These are phyloP conservation scores for Nephelium lappaceum DNA, from an alignment of 345 rosid species.

Conservation along the genomic window DNA sequence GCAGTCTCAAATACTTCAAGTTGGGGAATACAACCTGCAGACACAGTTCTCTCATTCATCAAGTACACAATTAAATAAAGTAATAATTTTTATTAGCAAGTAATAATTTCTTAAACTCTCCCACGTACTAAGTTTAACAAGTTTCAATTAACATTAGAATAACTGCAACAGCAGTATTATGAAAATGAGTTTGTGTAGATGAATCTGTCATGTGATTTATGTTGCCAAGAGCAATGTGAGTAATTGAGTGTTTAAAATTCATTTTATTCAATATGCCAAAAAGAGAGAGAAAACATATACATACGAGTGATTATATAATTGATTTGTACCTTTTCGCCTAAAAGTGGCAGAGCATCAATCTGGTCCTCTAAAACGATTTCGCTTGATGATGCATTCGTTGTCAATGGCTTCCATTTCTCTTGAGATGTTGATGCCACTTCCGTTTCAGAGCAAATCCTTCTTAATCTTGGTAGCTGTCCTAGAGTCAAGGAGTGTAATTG, in stretches of 20 bases:
- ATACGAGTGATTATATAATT: neutral
- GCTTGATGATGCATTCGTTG: neutral
- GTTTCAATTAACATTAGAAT: no score
- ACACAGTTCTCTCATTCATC: no score
- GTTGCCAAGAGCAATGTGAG: no score
- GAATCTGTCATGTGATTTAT: no score
- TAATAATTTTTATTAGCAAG: no score
- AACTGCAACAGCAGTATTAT: neutral
- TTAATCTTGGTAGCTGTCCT: neutral
- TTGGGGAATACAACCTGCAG: no score
- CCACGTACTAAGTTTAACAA: neutral
- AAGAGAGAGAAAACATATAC: neutral
- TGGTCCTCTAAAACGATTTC: neutral
- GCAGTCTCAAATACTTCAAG: no score
- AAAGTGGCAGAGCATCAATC: no score
- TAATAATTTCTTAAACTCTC: neutral
- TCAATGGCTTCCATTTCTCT: constrained; percentile 6
- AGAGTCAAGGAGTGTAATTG: constrained; percentile 6
- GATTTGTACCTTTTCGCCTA: neutral
- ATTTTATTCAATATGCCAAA: neutral
- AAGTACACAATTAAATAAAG: no score
- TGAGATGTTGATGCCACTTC: neutral
- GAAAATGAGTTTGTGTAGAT: neutral
- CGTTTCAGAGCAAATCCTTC: neutral
- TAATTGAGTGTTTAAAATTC: no score